A percentile compares a stretch with the other conserved stretches of the same genome.
phyloP scores from a whole-genome alignment of 805 yeast species.

The Yamadazyma nakazawae region DNA sequence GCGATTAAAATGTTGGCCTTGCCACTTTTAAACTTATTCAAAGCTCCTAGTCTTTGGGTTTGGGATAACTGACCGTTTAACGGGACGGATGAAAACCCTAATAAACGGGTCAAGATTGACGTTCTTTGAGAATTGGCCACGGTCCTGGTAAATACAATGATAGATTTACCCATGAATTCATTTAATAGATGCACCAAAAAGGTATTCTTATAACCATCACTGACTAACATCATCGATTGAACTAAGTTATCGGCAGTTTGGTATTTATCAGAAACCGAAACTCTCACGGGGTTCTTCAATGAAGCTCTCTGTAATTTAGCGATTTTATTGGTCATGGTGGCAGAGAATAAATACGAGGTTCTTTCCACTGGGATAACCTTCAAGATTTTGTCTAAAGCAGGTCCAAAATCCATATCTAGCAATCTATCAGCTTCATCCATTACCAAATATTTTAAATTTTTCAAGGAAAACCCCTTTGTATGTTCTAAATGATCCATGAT shows the following conservation, averaged over 20 bases:
- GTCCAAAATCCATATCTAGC: constrained; percentile 94
- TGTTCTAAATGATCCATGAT: constrained; percentile 90
- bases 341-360: constrained; percentile 85
- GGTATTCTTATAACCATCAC: constrained; percentile 91
- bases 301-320: constrained; percentile 95
- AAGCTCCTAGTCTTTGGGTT: constrained; percentile 77
- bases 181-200: constrained; percentile 76
- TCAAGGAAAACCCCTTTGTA: constrained; percentile 83
- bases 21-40: constrained; percentile 76
- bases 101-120: constrained; percentile 70
- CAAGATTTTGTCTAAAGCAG: constrained; percentile 82
- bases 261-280: constrained; percentile 84
- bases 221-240: constrained; percentile 85
- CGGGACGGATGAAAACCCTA: constrained; percentile 89
- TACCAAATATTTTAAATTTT: constrained; percentile 75
- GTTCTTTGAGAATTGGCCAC: constrained; percentile 94
- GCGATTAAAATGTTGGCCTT: constrained; percentile 68
- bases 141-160: constrained; percentile 88
- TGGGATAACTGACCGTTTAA: constrained; percentile 90
- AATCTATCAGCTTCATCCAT: constrained; percentile 98
- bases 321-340: constrained; percentile 95
- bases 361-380: constrained; percentile 80
- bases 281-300: constrained; percentile 79
- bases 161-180: constrained; percentile 80
- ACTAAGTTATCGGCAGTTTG: constrained; percentile 92